Evolutionary conservation across 352 stramenopile genomes (phyloP).

Genomic region (Phytophthora vignae): DNA sequence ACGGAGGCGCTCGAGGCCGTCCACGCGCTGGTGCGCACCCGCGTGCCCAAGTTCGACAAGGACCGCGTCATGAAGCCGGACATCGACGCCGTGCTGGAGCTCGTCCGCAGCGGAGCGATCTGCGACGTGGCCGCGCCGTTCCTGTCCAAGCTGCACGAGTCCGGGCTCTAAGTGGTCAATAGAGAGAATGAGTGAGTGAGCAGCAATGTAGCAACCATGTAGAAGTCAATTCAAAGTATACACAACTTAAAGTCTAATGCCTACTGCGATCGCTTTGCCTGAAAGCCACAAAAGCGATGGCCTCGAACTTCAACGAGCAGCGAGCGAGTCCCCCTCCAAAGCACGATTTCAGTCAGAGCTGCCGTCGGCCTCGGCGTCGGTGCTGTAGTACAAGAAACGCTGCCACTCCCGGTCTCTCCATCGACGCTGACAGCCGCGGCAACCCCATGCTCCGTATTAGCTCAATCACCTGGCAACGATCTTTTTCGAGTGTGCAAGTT

Average conservation of each 20-base stretch:
- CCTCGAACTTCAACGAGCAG: background rate
- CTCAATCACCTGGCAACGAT: too few relatives aligned
- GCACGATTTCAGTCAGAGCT: too few relatives aligned
- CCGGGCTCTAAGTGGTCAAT: constrained; percentile 39
- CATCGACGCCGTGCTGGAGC: constrained; percentile 83
- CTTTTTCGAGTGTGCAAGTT: background rate
- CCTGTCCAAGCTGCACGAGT: constrained; percentile 59
- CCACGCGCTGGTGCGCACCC: constrained; percentile 77
- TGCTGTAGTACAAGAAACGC: too few relatives aligned
- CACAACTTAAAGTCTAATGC: background rate
- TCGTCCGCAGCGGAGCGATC: constrained; percentile 79
- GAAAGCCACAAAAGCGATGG: too few relatives aligned
- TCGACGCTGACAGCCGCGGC: background rate
- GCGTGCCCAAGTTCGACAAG: constrained; percentile 70
- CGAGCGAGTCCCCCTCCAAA: background rate
- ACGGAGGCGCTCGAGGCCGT: constrained; percentile 83
- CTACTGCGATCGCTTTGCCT: too few relatives aligned
- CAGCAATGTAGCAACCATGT: background rate
- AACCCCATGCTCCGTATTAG: too few relatives aligned
- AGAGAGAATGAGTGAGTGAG: background rate
- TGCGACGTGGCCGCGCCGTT: constrained; percentile 66
- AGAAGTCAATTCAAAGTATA: background rate
- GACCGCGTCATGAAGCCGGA: constrained; percentile 91
- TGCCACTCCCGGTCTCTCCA: too few relatives aligned
- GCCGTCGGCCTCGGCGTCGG: too few relatives aligned